Conservation (phyloP, 768 basidiomycete genomes). For the Collybia sordida region DNA sequence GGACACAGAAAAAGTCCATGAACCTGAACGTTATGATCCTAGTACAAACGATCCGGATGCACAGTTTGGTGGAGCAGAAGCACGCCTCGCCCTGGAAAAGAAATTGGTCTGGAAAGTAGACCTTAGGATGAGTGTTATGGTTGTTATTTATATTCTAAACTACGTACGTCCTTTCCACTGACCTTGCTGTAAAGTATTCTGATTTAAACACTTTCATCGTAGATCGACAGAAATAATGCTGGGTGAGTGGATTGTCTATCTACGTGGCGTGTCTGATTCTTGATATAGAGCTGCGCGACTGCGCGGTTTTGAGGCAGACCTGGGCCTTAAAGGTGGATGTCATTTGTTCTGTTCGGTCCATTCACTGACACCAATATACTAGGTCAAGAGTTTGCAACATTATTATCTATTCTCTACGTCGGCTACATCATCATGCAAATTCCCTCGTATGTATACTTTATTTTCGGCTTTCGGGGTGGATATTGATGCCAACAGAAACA, state of each 20-base stretch:
- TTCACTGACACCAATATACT: not conserved
- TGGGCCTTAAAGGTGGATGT: slow-evolving; percentile 45
- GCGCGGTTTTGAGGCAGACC: slow-evolving; percentile 63
- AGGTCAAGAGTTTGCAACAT: slow-evolving; percentile 53
- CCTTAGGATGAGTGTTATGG: slow-evolving; percentile 44
- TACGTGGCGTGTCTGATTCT: not conserved
- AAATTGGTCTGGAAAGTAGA: slow-evolving; percentile 49
- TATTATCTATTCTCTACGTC: slow-evolving; percentile 62
- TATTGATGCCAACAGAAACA: slow-evolving; percentile 45
- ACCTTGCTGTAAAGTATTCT: not conserved
- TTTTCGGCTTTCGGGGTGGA: not conserved
- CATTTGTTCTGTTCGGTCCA: no score
- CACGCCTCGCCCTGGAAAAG: slow-evolving; percentile 28
- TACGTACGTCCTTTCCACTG: slow-evolving; percentile 22
- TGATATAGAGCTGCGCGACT: slow-evolving; percentile 57
- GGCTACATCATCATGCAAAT: slow-evolving; percentile 75
- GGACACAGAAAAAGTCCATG: slow-evolving; percentile 7
- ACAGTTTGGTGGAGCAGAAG: slow-evolving; percentile 26
- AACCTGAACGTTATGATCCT: not conserved
- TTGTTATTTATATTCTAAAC: slow-evolving; percentile 49
- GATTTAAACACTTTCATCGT: slow-evolving; percentile 28
- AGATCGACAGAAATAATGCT: slow-evolving; percentile 74
- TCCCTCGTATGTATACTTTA: slow-evolving; percentile 49
- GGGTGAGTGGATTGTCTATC: slow-evolving; percentile 34
- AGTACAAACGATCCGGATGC: slow-evolving; percentile 20